phyloP scores from a whole-genome alignment of 2,329 filamentous ascomycete genomes.

The Alternaria ventricosa region DNA sequence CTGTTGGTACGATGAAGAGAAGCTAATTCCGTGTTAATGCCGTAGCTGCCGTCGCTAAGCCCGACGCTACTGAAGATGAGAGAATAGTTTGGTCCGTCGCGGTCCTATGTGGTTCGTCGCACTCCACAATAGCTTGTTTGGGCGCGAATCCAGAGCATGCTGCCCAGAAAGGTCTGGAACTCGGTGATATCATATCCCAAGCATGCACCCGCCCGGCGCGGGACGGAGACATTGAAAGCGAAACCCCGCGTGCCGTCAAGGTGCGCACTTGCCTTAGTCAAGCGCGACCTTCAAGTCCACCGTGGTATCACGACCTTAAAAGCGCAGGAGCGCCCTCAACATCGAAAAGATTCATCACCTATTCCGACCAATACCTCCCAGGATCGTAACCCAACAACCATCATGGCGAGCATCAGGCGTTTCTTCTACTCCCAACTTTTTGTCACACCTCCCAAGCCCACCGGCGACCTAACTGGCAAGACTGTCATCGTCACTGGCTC shows the following conservation, averaged over 20 bases:
- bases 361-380: background rate
- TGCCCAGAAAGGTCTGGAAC: background rate
- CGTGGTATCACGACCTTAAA: background rate
- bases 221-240: background rate
- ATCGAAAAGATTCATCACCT: background rate
- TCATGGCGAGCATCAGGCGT: slow-evolving; percentile 2
- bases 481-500: slow-evolving; percentile 57
- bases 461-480: slow-evolving; percentile 38
- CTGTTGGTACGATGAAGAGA: too few species aligned
- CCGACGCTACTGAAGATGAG: background rate
- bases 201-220: background rate
- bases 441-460: slow-evolving; percentile 42
- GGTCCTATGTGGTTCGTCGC: background rate
- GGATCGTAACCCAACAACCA: background rate
- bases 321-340: background rate
- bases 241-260: background rate
- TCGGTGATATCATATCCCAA: background rate
- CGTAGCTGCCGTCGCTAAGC: background rate
- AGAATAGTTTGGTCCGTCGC: background rate
- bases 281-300: background rate
- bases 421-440: slow-evolving; percentile 53
- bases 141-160: background rate
- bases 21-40: background rate
- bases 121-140: background rate
- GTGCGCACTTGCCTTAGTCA: background rate